A percentile compares a stretch with the other conserved stretches of the same genome.
These are phyloP conservation scores for Saccharomyces hybrid DNA, from an alignment of 1,139 yeast genomes.

Conservation along the genomic window DNA sequence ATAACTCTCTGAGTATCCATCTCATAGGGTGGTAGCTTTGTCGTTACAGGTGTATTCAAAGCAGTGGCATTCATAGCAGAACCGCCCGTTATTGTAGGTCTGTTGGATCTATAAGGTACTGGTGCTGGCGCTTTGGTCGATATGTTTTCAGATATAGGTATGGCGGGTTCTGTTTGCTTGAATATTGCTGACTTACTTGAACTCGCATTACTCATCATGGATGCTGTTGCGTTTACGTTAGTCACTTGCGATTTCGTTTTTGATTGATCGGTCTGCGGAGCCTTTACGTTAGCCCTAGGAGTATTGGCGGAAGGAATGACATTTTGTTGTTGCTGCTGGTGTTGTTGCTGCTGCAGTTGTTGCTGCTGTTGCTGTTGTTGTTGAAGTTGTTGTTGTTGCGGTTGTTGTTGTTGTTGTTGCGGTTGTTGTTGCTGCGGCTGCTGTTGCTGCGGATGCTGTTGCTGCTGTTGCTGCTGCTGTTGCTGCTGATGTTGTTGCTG, in stretches of 20 bases:
- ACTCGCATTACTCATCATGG: conserved; percentile 24
- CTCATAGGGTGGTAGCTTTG: conserved; percentile 75
- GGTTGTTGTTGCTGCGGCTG: conserved; percentile 5
- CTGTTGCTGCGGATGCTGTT: conserved; percentile 9
- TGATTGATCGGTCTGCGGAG: conserved; percentile 15
- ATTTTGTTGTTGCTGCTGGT: conserved; percentile 12
- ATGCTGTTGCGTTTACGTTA: conserved; percentile 39
- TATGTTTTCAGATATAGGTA: conserved; percentile 64
- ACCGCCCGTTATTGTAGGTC: conserved; percentile 87
- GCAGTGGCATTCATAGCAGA: conserved; percentile 61
- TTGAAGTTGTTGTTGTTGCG: conserved; percentile 8
- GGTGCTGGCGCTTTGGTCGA: conserved; percentile 60
- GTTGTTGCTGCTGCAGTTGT: conserved; percentile 11
- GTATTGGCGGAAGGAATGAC: conserved; percentile 5
- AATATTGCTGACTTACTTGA: conserved; percentile 40
- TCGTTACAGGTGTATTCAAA: conserved; percentile 66
- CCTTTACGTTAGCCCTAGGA: conserved; percentile 7
- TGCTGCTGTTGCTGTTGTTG: conserved; percentile 15
- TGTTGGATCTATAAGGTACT: conserved; percentile 50
- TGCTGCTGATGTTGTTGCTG: conserved; percentile 13
- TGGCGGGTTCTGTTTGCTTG: conserved; percentile 60
- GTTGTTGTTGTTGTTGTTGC: conserved; percentile 11
- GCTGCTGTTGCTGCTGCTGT: conserved; percentile 17
- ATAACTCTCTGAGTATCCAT: conserved; percentile 76
- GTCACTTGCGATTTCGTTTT: conserved; percentile 31